Evolutionary conservation across 768 basidiomycete genomes (phyloP).

Genomic region (Pseudohyphozyma bogoriensis): DNA sequence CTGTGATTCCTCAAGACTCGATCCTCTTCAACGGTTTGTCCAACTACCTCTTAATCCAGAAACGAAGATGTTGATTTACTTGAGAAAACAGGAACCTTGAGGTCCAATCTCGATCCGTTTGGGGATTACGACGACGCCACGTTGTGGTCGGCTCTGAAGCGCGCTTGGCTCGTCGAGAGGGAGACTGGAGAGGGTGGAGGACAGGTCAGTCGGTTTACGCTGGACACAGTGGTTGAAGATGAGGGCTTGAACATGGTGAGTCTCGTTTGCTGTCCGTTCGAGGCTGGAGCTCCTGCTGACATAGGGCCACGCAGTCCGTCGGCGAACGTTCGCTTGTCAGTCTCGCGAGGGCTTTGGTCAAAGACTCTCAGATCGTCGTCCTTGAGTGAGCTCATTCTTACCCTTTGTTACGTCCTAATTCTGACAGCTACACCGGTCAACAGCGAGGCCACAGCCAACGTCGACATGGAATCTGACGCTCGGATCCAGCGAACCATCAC

Average conservation of each 20-base stretch:
- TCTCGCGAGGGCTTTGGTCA: slow-evolving; percentile 78
- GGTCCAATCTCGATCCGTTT: slow-evolving; percentile 45
- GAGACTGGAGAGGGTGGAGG: slow-evolving; percentile 51
- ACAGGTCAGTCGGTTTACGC: slow-evolving; percentile 53
- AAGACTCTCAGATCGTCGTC: slow-evolving; percentile 70
- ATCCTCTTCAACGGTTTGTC: slow-evolving; percentile 43
- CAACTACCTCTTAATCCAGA: too few species aligned
- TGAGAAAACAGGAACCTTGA: too few species aligned
- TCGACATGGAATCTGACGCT: slow-evolving; percentile 61
- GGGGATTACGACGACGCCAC: slow-evolving; percentile 29
- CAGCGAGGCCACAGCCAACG: slow-evolving; percentile 31
- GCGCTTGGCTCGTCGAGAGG: slow-evolving; percentile 34
- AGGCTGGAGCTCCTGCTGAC: slow-evolving; percentile 35
- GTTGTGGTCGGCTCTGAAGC: not conserved
- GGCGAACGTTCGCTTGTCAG: slow-evolving; percentile 69
- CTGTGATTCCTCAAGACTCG: slow-evolving; percentile 30
- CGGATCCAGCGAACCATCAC: slow-evolving; percentile 88
- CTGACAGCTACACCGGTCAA: not conserved
- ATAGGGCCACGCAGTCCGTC: too few species aligned
- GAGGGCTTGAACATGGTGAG: slow-evolving; percentile 49
- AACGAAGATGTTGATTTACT: too few species aligned
- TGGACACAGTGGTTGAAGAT: slow-evolving; percentile 72
- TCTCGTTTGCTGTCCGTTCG: slow-evolving; percentile 40
- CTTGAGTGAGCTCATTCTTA: slow-evolving; percentile 70
- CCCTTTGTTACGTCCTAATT: slow-evolving; percentile 37